A percentile compares a stretch with the other conserved stretches of the same genome.
Conservation (phyloP, 257 asterid genomes). For the Voacanga thouarsii region DNA sequence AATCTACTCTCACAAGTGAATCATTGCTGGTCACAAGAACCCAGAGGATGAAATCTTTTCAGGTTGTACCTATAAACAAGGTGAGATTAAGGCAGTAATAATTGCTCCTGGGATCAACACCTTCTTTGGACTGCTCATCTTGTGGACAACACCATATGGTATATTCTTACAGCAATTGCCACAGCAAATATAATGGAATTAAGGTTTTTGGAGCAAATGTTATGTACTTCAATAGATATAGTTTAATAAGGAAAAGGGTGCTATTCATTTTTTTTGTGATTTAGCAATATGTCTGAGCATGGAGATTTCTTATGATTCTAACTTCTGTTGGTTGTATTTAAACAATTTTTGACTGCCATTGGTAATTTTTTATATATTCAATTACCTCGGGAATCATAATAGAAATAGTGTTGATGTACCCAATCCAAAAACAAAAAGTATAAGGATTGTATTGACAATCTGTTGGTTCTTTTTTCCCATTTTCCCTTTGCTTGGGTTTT, state of each 20-base stretch:
- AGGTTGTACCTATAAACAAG: conserved; percentile 58
- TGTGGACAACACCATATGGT: conserved; percentile 57
- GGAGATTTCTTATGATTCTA: not conserved
- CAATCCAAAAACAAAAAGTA: conserved; percentile 47
- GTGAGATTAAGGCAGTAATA: conserved; percentile 57
- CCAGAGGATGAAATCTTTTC: conserved; percentile 49
- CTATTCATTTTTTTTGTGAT: not conserved
- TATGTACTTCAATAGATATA: too few relatives aligned
- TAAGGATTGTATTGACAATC: conserved; percentile 59
- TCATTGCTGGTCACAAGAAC: conserved; percentile 51
- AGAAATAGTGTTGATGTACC: conserved; percentile 63
- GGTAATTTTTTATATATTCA: conserved; percentile 79
- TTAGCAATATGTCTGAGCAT: not conserved
- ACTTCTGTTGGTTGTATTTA: not conserved
- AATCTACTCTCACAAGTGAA: conserved; percentile 56
- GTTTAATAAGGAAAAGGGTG: not conserved
- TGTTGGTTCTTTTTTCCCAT: conserved; percentile 63
- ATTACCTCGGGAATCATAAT: conserved; percentile 57
- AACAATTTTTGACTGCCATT: conserved; percentile 70
- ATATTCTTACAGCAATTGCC: not conserved
- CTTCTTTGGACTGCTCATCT: conserved; percentile 60
- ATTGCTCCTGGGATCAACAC: conserved; percentile 60
- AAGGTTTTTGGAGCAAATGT: not conserved
- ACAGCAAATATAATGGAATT: not conserved
- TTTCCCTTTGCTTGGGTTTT: too few relatives aligned